Percentiles rank a stretch among this genome's conserved stretches.
Evolutionary conservation across 768 basidiomycete genomes (phyloP).

Genomic region (Lyophyllum decastes): DNA sequence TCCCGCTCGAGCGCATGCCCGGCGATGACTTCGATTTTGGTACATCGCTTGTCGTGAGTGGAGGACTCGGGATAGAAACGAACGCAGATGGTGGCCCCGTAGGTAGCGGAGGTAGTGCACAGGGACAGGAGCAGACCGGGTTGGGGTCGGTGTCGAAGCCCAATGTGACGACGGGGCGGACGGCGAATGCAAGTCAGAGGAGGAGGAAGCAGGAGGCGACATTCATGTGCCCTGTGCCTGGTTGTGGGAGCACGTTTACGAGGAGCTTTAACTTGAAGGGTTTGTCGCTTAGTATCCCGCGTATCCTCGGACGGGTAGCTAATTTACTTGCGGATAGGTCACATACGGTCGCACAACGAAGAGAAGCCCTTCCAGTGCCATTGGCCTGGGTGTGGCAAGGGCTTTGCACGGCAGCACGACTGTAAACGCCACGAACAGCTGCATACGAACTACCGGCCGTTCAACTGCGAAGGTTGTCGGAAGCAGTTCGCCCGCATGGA

Average conservation of each 20-base stretch:
- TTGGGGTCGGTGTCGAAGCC: slow-evolving; percentile 50
- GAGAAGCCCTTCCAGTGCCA: slow-evolving; percentile 94
- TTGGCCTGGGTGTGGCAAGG: slow-evolving; percentile 93
- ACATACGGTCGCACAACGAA: slow-evolving; percentile 92
- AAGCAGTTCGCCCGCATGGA: slow-evolving; percentile 96
- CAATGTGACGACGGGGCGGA: slow-evolving; percentile 90
- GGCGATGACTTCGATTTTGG: slow-evolving; percentile 25
- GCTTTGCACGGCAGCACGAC: slow-evolving; percentile 93
- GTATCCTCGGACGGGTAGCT: not conserved
- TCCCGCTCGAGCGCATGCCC: slow-evolving; percentile 40
- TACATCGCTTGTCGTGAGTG: slow-evolving; percentile 8
- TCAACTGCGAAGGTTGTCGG: slow-evolving; percentile 89
- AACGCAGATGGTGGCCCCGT: not conserved
- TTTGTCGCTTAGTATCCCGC: slow-evolving; percentile 27
- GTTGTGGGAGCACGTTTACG: slow-evolving; percentile 88
- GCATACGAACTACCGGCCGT: slow-evolving; percentile 90
- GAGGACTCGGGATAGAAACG: not conserved
- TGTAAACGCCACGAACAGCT: slow-evolving; percentile 96
- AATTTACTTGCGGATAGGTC: slow-evolving; percentile 48
- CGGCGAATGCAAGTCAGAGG: slow-evolving; percentile 82
- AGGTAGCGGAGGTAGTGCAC: not conserved
- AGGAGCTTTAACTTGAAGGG: slow-evolving; percentile 93
- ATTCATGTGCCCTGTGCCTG: slow-evolving; percentile 80
- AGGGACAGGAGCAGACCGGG: not conserved
- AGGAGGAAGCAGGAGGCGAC: slow-evolving; percentile 87